phyloP scores from a whole-genome alignment of 441 rosid species.

The Pelargonium myrrhifolium region DNA sequence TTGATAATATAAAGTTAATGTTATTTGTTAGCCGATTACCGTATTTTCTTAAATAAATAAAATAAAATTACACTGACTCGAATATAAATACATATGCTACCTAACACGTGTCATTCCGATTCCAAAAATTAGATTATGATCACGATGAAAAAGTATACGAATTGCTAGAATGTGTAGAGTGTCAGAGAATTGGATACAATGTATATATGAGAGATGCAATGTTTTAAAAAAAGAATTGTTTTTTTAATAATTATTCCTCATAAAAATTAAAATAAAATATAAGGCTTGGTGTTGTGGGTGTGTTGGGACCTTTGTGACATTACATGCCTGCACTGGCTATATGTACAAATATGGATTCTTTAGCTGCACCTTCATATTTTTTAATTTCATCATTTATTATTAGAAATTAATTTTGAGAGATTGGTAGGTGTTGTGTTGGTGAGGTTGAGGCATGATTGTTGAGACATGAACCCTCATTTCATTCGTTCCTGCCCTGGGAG shows the following conservation, averaged over 20 bases:
- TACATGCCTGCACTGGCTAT: background rate
- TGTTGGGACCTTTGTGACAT: background rate
- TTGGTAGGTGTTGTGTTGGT: background rate
- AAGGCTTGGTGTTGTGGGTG: background rate
- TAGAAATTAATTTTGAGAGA: background rate
- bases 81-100: too few relatives aligned
- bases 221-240: background rate
- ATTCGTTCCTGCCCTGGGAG: slow-evolving; percentile 1
- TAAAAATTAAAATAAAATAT: background rate
- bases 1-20: too few relatives aligned
- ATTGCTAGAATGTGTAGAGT: background rate
- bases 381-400: background rate
- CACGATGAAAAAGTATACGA: background rate
- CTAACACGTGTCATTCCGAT: too few relatives aligned
- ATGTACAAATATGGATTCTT: background rate
- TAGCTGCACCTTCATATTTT: background rate
- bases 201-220: background rate
- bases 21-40: too few relatives aligned
- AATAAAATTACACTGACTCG: too few relatives aligned
- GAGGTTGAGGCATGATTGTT: background rate
- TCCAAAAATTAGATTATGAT: background rate
- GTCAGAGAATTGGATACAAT: background rate
- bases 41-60: too few relatives aligned
- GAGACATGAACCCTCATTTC: background rate
- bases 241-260: too few relatives aligned